phyloP scores from a whole-genome alignment of 805 yeast genomes.

The Lipomyces kockii region DNA sequence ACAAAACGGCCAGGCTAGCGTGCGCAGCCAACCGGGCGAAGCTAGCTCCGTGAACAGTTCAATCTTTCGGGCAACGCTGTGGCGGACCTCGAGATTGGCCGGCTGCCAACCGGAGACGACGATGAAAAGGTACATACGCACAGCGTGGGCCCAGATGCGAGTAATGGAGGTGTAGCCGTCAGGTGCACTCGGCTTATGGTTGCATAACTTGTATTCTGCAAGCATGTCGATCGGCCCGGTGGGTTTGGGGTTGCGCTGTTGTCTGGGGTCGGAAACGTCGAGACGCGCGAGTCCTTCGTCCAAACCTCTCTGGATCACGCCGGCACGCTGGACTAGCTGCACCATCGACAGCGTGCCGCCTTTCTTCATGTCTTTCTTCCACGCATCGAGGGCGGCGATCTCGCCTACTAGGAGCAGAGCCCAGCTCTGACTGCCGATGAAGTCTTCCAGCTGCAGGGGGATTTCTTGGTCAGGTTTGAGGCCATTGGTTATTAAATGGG shows the following conservation, averaged over 20 bases:
- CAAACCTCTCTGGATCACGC: neutral
- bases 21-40: neutral
- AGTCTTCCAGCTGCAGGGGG: neutral
- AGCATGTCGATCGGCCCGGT: neutral
- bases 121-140: neutral
- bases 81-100: neutral
- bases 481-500: neutral
- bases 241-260: neutral
- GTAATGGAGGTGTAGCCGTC: neutral
- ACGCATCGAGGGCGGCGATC: neutral
- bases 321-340: neutral
- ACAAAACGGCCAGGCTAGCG: neutral
- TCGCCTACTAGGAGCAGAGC: neutral
- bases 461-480: neutral
- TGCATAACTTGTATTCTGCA: no score
- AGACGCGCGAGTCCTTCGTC: neutral
- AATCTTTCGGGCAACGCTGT: neutral
- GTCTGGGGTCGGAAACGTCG: neutral
- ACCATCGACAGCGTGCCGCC: neutral
- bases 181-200: no score
- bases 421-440: neutral
- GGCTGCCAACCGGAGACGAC: slow-evolving; percentile 3
- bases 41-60: neutral
- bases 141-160: neutral
- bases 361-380: neutral